phyloP scores from a whole-genome alignment of 2,329 filamentous ascomycete genomes.

The Neonectria punicea region DNA sequence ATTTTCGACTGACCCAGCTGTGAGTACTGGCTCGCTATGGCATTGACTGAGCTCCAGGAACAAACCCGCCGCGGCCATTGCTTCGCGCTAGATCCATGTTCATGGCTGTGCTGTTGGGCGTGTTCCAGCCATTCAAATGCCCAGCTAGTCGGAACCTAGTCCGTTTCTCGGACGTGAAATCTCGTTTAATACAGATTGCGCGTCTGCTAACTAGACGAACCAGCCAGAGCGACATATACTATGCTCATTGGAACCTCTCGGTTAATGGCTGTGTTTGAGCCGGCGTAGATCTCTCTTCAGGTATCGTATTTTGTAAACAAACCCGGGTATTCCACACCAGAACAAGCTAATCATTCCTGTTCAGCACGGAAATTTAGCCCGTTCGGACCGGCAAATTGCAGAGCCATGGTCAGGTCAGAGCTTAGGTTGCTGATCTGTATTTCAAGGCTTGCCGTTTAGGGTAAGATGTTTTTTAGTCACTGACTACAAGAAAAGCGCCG shows the following conservation, averaged over 20 bases:
- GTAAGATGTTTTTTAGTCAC: too few relatives aligned
- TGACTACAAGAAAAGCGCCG: too few relatives aligned
- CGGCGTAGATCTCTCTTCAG: too few relatives aligned
- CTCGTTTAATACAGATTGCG: neutral
- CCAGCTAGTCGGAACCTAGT: neutral
- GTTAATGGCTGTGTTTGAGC: too few relatives aligned
- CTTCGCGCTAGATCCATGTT: neutral
- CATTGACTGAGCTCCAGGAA: neutral
- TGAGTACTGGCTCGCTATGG: neutral
- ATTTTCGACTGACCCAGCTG: neutral
- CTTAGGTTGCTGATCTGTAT: neutral
- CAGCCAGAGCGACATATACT: neutral
- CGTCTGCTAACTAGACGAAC: neutral
- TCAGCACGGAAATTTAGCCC: neutral
- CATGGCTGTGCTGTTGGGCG: neutral
- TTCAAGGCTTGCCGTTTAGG: neutral
- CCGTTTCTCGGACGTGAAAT: neutral
- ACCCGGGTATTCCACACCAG: neutral
- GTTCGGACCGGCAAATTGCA: neutral
- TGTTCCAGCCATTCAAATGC: neutral
- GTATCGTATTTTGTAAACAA: too few relatives aligned
- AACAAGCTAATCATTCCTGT: neutral
- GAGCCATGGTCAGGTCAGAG: neutral
- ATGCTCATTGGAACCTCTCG: neutral
- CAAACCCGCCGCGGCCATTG: neutral